Percentiles rank a stretch among this genome's conserved stretches.
Evolutionary conservation across 306 rosid genomes (phyloP).

Genomic region (Cicer arietinum): DNA sequence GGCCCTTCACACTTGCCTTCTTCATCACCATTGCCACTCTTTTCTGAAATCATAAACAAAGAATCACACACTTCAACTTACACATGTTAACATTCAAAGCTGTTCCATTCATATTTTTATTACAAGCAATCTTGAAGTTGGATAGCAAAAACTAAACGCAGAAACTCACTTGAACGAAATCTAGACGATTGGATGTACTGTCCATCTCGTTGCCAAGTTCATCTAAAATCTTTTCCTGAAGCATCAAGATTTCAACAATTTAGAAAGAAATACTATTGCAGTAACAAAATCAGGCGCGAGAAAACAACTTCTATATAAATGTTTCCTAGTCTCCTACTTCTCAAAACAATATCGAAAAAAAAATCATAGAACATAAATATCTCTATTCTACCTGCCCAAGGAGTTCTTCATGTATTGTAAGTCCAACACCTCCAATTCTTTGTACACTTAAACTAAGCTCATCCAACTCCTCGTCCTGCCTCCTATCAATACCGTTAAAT

Average conservation of each 20-base stretch:
- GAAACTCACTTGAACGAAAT: conserved; percentile 93
- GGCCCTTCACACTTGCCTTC: conserved; percentile 93
- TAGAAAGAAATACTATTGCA: conserved; percentile 8
- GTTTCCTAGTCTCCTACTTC: conserved; percentile 7
- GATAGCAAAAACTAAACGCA: conserved; percentile 41
- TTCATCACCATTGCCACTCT: conserved; percentile 93
- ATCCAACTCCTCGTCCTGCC: conserved; percentile 95
- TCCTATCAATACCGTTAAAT: conserved; percentile 57
- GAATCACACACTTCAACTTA: conserved; percentile 36
- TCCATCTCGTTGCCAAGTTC: conserved; percentile 94
- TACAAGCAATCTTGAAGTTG: not conserved
- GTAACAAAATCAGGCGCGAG: conserved; percentile 9
- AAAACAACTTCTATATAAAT: conserved; percentile 27
- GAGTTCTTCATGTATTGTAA: conserved; percentile 96
- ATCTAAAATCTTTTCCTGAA: conserved; percentile 88
- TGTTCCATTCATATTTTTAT: not conserved
- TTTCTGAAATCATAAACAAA: conserved; percentile 67
- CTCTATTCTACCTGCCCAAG: conserved; percentile 71
- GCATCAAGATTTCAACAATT: conserved; percentile 37
- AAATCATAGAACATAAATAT: conserved; percentile 22
- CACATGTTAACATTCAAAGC: conserved; percentile 14
- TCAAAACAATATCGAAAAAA: conserved; percentile 28
- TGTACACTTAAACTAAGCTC: conserved; percentile 91
- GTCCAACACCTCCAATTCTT: conserved; percentile 97
- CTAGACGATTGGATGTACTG: conserved; percentile 88